These are phyloP conservation scores for Aspergillus kassunensis DNA, from an alignment of 495 filamentous ascomycete species.

Conservation along the genomic window DNA sequence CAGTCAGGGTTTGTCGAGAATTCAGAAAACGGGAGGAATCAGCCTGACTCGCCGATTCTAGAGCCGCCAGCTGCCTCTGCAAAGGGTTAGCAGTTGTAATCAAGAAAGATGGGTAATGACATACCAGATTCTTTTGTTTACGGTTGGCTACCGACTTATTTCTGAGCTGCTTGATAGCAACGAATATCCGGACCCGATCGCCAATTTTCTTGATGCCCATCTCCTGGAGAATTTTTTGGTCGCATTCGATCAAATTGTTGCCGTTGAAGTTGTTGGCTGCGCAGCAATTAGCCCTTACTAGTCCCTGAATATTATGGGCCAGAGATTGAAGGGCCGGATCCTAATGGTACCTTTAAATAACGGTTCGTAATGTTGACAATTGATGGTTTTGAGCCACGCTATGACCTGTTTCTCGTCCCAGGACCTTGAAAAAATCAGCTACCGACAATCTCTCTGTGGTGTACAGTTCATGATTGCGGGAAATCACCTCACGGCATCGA, in stretches of 20 bases:
- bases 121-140: conserved; percentile 82
- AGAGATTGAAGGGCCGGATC: neutral
- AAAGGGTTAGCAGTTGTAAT: conserved; percentile 15
- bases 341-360: conserved; percentile 68
- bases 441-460: neutral
- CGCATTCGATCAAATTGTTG: conserved; percentile 92
- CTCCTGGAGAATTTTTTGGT: conserved; percentile 93
- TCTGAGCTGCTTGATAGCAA: conserved; percentile 87
- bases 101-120: conserved; percentile 19
- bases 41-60: conserved; percentile 50
- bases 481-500: conserved; percentile 56
- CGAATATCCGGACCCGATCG: conserved; percentile 90
- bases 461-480: neutral
- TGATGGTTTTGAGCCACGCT: conserved; percentile 84
- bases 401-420: conserved; percentile 93
- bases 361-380: conserved; percentile 88
- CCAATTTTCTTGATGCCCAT: conserved; percentile 98
- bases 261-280: conserved; percentile 91
- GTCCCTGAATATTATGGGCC: neutral
- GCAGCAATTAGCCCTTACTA: conserved; percentile 14
- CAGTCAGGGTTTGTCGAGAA: conserved; percentile 49
- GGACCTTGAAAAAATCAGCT: conserved; percentile 41
- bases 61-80: conserved; percentile 42
- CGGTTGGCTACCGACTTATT: conserved; percentile 78
- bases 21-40: conserved; percentile 62